Evolutionary conservation across 768 basidiomycete species (phyloP).

Genomic region (Pulveroboletus ravenelii): DNA sequence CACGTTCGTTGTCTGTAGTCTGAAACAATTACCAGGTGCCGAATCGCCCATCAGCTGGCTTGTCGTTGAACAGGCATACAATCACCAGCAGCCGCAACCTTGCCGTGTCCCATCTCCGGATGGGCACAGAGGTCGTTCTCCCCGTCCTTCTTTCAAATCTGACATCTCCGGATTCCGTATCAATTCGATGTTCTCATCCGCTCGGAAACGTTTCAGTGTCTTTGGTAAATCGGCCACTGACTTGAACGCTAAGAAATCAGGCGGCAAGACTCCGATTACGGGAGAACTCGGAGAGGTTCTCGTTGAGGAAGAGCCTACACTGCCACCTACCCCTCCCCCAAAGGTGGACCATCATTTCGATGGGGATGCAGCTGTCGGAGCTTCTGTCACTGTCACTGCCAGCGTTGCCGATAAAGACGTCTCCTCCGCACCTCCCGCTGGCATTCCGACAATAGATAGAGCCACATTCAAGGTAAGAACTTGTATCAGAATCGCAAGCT

Average conservation of each 20-base stretch:
- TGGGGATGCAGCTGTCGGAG: constrained; percentile 10
- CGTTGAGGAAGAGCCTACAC: constrained; percentile 43
- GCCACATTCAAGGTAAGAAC: constrained; percentile 11
- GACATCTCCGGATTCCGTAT: constrained; percentile 35
- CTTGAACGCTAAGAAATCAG: constrained; percentile 21
- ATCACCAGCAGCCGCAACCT: constrained; percentile 32
- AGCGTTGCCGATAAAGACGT: constrained; percentile 12
- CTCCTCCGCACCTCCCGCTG: background rate
- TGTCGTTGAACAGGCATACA: constrained; percentile 61
- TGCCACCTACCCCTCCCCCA: constrained; percentile 17
- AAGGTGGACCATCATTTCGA: constrained; percentile 31
- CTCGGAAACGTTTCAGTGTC: constrained; percentile 63
- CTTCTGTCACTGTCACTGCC: constrained; percentile 22
- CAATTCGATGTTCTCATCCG: constrained; percentile 42
- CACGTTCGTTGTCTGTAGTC: constrained; percentile 63
- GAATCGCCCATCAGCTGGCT: constrained; percentile 51
- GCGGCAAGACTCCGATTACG: constrained; percentile 38
- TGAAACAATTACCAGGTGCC: constrained; percentile 37
- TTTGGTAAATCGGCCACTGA: constrained; percentile 36
- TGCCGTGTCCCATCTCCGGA: constrained; percentile 26
- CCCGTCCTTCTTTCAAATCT: constrained; percentile 44
- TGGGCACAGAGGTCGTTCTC: constrained; percentile 30
- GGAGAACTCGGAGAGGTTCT: constrained; percentile 73
- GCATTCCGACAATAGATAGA: background rate
- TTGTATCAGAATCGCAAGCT: background rate